These are phyloP conservation scores for Orobanche coerulescens DNA, from an alignment of 257 asterid genomes.

Conservation along the genomic window DNA sequence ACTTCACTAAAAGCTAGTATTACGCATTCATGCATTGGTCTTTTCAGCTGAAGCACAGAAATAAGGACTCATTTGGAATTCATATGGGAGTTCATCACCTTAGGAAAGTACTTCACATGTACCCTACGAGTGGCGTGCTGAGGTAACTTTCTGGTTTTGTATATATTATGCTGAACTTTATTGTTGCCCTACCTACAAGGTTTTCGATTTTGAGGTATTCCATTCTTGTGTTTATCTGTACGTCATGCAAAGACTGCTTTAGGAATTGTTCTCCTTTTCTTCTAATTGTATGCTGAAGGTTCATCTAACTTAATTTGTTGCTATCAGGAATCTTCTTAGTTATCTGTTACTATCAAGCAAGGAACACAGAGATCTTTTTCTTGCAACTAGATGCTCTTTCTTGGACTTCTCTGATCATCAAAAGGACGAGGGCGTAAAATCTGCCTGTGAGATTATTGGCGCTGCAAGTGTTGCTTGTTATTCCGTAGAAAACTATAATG, in stretches of 20 bases:
- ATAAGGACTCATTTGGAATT: conserved; percentile 45
- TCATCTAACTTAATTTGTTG: conserved; percentile 29
- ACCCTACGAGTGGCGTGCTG: conserved; percentile 62
- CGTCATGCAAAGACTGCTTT: not conserved
- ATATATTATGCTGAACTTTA: conserved; percentile 3
- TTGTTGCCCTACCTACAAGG: not conserved
- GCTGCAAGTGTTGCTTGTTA: conserved; percentile 84
- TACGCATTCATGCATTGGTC: conserved; percentile 12
- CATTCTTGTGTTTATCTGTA: not conserved
- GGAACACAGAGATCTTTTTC: conserved; percentile 54
- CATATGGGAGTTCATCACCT: conserved; percentile 67
- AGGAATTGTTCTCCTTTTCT: not conserved
- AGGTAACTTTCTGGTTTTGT: conserved; percentile 39
- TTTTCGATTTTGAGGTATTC: not conserved
- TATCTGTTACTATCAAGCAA: conserved; percentile 64
- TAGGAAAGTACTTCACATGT: conserved; percentile 78
- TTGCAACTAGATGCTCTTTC: conserved; percentile 59
- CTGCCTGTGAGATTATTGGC: conserved; percentile 64
- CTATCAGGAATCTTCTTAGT: conserved; percentile 66
- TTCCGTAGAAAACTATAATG: conserved; percentile 30
- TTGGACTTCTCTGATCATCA: conserved; percentile 38
- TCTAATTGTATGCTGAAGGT: not conserved
- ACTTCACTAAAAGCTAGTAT: not conserved
- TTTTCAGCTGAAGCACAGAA: conserved; percentile 62
- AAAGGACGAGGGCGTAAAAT: conserved; percentile 43